Evolutionary conservation across 2,329 filamentous ascomycete genomes (phyloP).

Genomic region (Phaeomoniella chlamydospora): DNA sequence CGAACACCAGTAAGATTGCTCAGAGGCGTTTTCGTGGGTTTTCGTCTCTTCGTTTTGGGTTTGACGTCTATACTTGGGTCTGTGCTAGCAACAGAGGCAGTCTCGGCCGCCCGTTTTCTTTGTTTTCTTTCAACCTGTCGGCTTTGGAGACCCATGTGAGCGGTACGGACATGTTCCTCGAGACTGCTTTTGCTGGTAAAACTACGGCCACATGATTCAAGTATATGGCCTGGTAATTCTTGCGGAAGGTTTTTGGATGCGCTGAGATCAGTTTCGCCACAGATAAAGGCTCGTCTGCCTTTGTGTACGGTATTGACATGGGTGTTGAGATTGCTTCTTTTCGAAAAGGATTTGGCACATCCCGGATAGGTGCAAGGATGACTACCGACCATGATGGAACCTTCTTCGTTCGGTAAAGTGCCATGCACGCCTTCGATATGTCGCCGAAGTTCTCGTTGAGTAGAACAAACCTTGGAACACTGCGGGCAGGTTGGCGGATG

Average conservation of each 20-base stretch:
- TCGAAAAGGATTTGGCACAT: slow-evolving; percentile 67
- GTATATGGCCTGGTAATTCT: slow-evolving; percentile 42
- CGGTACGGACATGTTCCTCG: slow-evolving; percentile 70
- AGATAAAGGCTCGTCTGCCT: slow-evolving; percentile 60
- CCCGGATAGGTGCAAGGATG: slow-evolving; percentile 47
- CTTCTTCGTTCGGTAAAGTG: slow-evolving; percentile 23
- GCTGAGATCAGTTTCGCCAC: slow-evolving; percentile 52
- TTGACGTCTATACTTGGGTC: not conserved
- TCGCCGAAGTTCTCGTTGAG: slow-evolving; percentile 52
- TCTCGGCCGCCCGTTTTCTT: slow-evolving; percentile 23
- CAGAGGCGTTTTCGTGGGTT: not conserved
- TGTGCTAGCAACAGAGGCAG: not conserved
- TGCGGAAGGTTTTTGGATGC: slow-evolving; percentile 40
- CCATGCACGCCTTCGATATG: slow-evolving; percentile 71
- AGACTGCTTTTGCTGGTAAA: slow-evolving; percentile 67
- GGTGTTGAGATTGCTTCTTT: slow-evolving; percentile 65
- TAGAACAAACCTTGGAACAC: slow-evolving; percentile 55
- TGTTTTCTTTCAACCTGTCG: slow-evolving; percentile 20
- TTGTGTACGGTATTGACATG: slow-evolving; percentile 69
- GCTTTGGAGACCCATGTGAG: slow-evolving; percentile 53
- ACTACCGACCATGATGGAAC: slow-evolving; percentile 35
- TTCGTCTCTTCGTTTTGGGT: not conserved
- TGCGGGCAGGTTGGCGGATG: slow-evolving; percentile 62
- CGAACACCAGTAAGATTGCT: not conserved
- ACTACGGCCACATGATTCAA: slow-evolving; percentile 47